Evolutionary conservation across 139 green algal genomes (phyloP), one percentile per base, ranked within the genome.

Genomic region (Micractinium sp.): DNA sequence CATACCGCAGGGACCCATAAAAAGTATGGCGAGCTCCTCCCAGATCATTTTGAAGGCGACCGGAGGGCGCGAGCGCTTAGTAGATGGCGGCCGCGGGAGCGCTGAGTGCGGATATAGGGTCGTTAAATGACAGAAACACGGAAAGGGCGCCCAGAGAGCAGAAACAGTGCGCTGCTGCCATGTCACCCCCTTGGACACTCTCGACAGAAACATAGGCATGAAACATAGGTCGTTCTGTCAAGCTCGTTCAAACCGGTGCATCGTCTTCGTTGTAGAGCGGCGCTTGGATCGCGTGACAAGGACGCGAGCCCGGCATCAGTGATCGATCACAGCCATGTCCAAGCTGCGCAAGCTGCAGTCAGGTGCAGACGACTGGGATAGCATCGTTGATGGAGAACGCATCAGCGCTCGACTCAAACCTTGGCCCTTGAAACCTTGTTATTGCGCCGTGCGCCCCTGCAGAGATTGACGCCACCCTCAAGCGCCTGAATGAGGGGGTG

Each of bases 401-500:
- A n/a, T n/a, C n/a, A 3, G 71, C 31, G 31, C 3, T 33, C 31
- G 31, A 38, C 31, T 5, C 71, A 77, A 77, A 56, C 47, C 47
- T 56, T 56, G 47, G 7, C 7, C 9, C 5, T 16, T 9, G 47
- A 56, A 56, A 56, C 47, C 47, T 56, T 56, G 47, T 56, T 56
- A 25, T 23, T 71, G 63, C 63, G 63, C 63, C 74, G 60, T 69
- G 29, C 73, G n/a, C n/a, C n/a, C 41, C 47, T 85, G 71, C 31
- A 20, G 97, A 99, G 86, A 98, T 99, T 47, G 97, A 99, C 79
- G 73, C 91, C 31, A 95, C 94, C 0, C 87, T 99, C 33, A 98
- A 99, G 86, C 98, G 98, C 75, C 93, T 99, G 1, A 89, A 97
- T 23, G 97, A 99, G 79, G 96, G 96, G 12, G 93, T 98, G 60